Conservation (phyloP, 169 alveolate species). For the Perkinsus olseni region DNA sequence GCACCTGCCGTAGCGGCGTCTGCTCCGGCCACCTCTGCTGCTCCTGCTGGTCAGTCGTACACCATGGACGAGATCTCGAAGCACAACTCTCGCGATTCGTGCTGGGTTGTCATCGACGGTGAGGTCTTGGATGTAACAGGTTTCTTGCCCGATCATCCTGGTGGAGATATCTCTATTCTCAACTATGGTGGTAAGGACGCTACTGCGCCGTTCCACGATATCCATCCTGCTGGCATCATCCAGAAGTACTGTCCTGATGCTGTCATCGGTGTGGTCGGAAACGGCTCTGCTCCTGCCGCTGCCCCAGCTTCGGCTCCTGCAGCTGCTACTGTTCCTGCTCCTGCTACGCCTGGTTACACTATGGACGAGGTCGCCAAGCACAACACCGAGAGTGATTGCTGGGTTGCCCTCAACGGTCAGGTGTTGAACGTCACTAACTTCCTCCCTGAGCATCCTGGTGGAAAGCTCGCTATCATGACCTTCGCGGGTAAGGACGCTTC, state of each 20-base stretch:
- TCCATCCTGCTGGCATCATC: conserved; percentile 36
- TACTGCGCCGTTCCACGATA: background rate
- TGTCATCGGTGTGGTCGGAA: conserved; percentile 20
- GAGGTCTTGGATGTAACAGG: conserved; percentile 48
- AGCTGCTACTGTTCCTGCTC: too few species aligned
- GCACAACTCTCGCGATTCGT: conserved; percentile 13
- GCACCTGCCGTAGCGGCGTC: too few species aligned
- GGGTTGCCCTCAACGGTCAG: conserved; percentile 45
- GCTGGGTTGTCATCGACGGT: conserved; percentile 47
- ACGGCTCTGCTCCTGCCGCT: background rate
- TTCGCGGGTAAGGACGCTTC: conserved; percentile 45
- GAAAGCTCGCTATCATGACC: conserved; percentile 38
- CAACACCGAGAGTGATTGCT: conserved; percentile 38
- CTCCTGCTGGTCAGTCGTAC: too few species aligned
- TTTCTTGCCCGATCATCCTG: conserved; percentile 47
- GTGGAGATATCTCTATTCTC: conserved; percentile 41
- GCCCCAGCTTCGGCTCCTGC: background rate
- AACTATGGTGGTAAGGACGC: conserved; percentile 33
- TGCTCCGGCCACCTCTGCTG: too few species aligned
- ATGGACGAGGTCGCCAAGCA: conserved; percentile 38
- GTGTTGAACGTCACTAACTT: conserved; percentile 47
- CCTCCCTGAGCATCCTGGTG: conserved; percentile 58
- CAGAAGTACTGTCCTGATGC: conserved; percentile 30
- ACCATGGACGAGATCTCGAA: too few species aligned
- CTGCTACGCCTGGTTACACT: background rate